phyloP scores from a whole-genome alignment of 1,284 basidiomycete species.

The Trametes hirsuta region DNA sequence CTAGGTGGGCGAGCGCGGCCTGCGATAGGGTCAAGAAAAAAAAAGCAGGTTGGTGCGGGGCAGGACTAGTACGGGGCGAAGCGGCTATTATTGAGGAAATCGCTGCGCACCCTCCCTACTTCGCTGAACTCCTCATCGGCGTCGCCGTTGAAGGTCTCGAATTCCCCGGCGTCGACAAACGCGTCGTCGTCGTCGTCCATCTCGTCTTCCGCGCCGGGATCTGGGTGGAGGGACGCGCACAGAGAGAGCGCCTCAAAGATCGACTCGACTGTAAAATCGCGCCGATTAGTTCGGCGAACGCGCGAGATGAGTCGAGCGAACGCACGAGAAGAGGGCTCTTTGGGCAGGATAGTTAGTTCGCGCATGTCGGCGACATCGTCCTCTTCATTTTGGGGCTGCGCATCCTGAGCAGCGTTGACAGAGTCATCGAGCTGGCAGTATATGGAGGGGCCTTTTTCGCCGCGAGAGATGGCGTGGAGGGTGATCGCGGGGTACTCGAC shows the following conservation, averaged over 20 bases:
- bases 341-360: conserved; percentile 77
- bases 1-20: conserved; percentile 76
- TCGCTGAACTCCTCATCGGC: conserved; percentile 75
- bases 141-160: conserved; percentile 65
- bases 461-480: conserved; percentile 85
- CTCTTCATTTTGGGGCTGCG: conserved; percentile 34
- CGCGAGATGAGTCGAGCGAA: conserved; percentile 19
- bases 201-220: conserved; percentile 48
- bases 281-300: neutral
- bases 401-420: conserved; percentile 35
- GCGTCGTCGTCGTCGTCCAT: conserved; percentile 53
- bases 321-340: conserved; percentile 62
- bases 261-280: conserved; percentile 67
- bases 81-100: conserved; percentile 81
- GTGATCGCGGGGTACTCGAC: conserved; percentile 86
- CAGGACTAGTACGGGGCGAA: conserved; percentile 83
- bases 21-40: conserved; percentile 38
- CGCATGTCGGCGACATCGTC: conserved; percentile 65
- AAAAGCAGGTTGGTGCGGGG: conserved; percentile 18
- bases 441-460: conserved; percentile 65
- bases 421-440: conserved; percentile 89
- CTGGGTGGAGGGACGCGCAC: conserved; percentile 91
- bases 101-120: conserved; percentile 92
- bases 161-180: conserved; percentile 58
- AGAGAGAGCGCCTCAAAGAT: conserved; percentile 89